A percentile compares a stretch with the other conserved stretches of the same genome.
Conservation (phyloP, 768 basidiomycete species). For the Kwoniella botswanensis region DNA sequence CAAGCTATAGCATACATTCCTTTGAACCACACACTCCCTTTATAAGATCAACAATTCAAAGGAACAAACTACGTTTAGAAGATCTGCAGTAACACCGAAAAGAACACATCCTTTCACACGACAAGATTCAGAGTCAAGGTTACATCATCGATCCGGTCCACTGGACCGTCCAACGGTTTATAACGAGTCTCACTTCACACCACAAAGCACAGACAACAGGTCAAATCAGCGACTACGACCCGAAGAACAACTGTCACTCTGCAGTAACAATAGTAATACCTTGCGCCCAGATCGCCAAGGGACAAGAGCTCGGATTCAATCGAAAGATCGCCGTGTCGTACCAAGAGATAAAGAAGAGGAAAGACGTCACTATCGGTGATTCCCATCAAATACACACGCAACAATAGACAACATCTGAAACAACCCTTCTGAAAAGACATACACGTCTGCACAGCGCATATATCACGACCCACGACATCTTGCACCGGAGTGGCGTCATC, state of each 20-base stretch:
- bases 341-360: background rate
- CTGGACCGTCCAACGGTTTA: background rate
- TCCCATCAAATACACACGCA: slow-evolving; percentile 1
- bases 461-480: background rate
- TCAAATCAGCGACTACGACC: background rate
- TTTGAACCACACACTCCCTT: slow-evolving; percentile 14
- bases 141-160: background rate
- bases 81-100: background rate
- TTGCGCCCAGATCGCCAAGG: slow-evolving; percentile 8
- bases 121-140: background rate
- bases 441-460: background rate
- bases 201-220: background rate
- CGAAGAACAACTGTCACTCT: background rate
- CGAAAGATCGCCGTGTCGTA: background rate
- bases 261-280: background rate
- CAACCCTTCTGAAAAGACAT: background rate
- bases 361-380: background rate
- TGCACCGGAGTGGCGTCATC: background rate
- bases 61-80: background rate
- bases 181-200: background rate
- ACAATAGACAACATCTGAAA: background rate
- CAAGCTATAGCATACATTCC: background rate
- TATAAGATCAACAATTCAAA: background rate
- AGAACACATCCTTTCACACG: background rate
- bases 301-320: background rate